Percentiles rank a stretch among this genome's conserved stretches.
These are phyloP conservation scores for Vigna hirtella DNA, from an alignment of 306 rosid genomes.

Conservation along the genomic window DNA sequence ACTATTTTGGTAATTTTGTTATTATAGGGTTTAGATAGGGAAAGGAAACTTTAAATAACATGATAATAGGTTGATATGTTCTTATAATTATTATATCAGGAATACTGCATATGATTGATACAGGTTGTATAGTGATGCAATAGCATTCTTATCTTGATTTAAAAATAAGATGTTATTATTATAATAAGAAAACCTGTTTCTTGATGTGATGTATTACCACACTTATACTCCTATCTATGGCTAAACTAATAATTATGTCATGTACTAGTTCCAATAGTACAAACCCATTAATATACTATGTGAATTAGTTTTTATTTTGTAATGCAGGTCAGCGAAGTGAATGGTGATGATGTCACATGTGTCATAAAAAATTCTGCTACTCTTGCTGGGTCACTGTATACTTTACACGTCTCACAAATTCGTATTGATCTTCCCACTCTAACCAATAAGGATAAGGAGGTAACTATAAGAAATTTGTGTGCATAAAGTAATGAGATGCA, in stretches of 20 bases:
- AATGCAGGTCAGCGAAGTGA: slow-evolving; percentile 71
- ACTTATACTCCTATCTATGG: background rate
- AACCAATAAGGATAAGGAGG: slow-evolving; percentile 76
- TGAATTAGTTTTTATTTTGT: slow-evolving; percentile 21
- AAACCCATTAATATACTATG: background rate
- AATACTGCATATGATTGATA: too few relatives aligned
- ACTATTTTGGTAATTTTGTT: background rate
- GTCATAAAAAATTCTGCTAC: slow-evolving; percentile 83
- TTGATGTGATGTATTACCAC: background rate
- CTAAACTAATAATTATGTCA: background rate
- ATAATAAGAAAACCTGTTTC: background rate
- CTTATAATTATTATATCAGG: background rate
- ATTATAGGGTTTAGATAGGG: slow-evolving; percentile 3
- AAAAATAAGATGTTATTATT: background rate
- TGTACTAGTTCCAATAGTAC: background rate
- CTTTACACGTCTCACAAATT: slow-evolving; percentile 82
- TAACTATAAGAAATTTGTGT: slow-evolving; percentile 34
- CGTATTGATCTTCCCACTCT: slow-evolving; percentile 84
- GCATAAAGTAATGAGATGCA: slow-evolving; percentile 19
- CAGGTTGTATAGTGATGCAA: too few relatives aligned
- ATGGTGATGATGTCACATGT: slow-evolving; percentile 81
- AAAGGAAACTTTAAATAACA: background rate
- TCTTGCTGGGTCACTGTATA: slow-evolving; percentile 79
- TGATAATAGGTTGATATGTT: background rate
- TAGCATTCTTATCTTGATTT: too few relatives aligned